phyloP scores from a whole-genome alignment of 352 stramenopile species.

The Phytophthora sp. region DNA sequence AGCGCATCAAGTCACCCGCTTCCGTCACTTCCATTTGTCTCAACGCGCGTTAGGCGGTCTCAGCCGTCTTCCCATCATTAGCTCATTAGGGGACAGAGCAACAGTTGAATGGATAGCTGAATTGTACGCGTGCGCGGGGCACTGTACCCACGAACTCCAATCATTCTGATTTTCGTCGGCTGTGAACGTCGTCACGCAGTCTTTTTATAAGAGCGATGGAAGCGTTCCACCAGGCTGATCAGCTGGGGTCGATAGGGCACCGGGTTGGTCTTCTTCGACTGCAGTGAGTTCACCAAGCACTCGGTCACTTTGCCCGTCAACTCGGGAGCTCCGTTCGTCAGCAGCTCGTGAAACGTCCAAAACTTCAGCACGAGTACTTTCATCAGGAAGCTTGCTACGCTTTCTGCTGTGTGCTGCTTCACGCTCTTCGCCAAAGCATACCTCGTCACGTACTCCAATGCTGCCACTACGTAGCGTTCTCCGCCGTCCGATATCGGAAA shows the following conservation, averaged over 20 bases:
- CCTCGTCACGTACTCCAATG: neutral
- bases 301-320: neutral
- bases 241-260: constrained; percentile 20
- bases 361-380: neutral
- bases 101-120: neutral
- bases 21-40: no score
- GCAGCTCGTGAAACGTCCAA: constrained; percentile 10
- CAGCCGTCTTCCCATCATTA: neutral
- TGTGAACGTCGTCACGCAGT: neutral
- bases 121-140: neutral
- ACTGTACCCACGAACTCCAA: neutral
- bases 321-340: constrained; percentile 17
- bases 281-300: constrained; percentile 4
- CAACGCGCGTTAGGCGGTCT: no score
- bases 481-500: no score
- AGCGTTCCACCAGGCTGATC: constrained; percentile 16
- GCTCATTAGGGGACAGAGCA: neutral
- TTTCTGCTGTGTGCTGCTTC: neutral
- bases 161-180: neutral
- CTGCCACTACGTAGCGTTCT: neutral
- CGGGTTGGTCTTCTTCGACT: neutral
- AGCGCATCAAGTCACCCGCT: no score
- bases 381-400: neutral
- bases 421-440: neutral
- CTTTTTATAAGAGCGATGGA: constrained; percentile 28